A percentile compares a stretch with the other conserved stretches of the same genome.
Conservation (phyloP, 2,329 filamentous ascomycete genomes). For the Byssochlamys sp. region DNA sequence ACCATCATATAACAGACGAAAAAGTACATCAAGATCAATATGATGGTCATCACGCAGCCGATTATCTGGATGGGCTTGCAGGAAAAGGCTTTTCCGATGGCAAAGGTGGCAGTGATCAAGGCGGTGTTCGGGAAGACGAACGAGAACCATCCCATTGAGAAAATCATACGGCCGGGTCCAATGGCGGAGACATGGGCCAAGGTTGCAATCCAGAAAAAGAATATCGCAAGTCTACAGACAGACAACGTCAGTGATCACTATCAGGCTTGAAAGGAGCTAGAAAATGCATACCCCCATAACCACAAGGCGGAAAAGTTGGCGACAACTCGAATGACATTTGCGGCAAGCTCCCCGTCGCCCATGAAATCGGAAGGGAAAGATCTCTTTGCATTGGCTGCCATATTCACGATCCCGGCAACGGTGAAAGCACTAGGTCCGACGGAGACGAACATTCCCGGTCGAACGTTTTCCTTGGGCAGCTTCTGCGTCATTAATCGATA, state of each 20-base stretch:
- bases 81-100: constrained; percentile 55
- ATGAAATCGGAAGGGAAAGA: constrained; percentile 47
- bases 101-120: constrained; percentile 61
- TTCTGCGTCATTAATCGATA: constrained; percentile 85
- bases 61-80: constrained; percentile 54
- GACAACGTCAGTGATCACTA: constrained; percentile 4
- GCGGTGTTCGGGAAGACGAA: constrained; percentile 77
- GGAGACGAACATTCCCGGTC: constrained; percentile 77
- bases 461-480: constrained; percentile 62
- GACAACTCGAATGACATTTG: constrained; percentile 45
- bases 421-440: constrained; percentile 68
- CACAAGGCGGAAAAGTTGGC: constrained; percentile 61
- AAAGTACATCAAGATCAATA: constrained; percentile 58
- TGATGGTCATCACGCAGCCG: constrained; percentile 57
- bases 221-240: constrained; percentile 52
- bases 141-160: constrained; percentile 78
- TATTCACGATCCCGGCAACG: constrained; percentile 50
- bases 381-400: constrained; percentile 40
- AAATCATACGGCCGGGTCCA: constrained; percentile 53
- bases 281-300: constrained; percentile 55
- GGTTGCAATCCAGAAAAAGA: constrained; percentile 75
- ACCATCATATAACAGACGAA: constrained; percentile 63
- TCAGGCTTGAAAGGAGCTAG: not conserved
- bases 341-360: constrained; percentile 47
- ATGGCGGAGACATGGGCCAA: constrained; percentile 64